phyloP scores from a whole-genome alignment of 768 basidiomycete genomes.

The Tylopilus felleus region DNA sequence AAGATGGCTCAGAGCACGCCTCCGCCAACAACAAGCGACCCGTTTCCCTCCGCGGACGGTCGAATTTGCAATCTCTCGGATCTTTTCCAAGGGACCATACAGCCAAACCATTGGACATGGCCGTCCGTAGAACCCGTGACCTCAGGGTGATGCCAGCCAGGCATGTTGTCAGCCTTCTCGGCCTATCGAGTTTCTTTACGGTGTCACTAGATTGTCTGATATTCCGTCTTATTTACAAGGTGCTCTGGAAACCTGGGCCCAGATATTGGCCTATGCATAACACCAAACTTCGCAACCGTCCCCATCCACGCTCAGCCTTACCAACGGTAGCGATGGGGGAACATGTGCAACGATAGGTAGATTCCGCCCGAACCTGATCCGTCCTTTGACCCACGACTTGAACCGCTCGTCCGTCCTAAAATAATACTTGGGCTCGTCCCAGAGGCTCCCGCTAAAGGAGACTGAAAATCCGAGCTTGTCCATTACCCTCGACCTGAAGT shows the following conservation, averaged over 20 bases:
- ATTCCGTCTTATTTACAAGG: not conserved
- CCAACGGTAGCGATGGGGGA: constrained; percentile 12
- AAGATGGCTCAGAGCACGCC: not conserved
- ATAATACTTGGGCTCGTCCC: constrained; percentile 28
- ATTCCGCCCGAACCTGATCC: constrained; percentile 35
- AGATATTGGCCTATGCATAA: not conserved
- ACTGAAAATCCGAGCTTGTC: constrained; percentile 37
- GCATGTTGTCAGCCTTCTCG: not conserved
- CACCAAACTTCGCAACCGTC: constrained; percentile 25
- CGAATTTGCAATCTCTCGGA: not conserved
- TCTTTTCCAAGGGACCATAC: not conserved
- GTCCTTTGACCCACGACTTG: constrained; percentile 31
- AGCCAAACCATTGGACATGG: not conserved
- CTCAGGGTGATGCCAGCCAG: not conserved
- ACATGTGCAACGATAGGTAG: constrained; percentile 34
- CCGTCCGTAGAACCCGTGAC: not conserved
- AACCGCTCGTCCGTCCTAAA: constrained; percentile 34
- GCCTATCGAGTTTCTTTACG: not conserved
- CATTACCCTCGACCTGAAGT: constrained; percentile 31
- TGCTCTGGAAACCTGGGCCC: not conserved
- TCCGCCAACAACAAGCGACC: not conserved
- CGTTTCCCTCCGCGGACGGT: not conserved
- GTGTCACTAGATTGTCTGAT: not conserved
- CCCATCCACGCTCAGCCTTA: constrained; percentile 14
- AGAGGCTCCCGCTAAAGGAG: constrained; percentile 31